phyloP scores from a whole-genome alignment of 805 yeast species.

The Kuraishia floccosa region DNA sequence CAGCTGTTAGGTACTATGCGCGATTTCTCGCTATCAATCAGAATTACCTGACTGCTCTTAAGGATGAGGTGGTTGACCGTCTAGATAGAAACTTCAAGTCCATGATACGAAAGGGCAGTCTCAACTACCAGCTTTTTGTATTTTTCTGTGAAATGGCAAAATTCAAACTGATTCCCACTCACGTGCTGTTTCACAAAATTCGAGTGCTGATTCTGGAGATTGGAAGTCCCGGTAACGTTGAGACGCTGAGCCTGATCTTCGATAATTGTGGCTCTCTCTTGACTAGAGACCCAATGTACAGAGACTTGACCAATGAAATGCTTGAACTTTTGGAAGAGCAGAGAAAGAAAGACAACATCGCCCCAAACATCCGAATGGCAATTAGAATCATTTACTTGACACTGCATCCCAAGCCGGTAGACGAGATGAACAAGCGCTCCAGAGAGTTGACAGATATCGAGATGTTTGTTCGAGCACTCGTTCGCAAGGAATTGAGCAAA shows the following conservation, averaged over 20 bases:
- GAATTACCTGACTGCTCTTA: conserved; percentile 34
- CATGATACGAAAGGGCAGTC: conserved; percentile 39
- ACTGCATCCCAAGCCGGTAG: conserved; percentile 43
- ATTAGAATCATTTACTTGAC: conserved; percentile 43
- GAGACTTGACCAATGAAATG: conserved; percentile 51
- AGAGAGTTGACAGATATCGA: conserved; percentile 28
- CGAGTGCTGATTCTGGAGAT: conserved; percentile 43
- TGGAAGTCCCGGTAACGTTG: conserved; percentile 49
- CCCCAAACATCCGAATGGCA: conserved; percentile 44
- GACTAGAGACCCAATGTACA: conserved; percentile 42
- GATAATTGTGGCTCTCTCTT: conserved; percentile 66
- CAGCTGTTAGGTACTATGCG: conserved; percentile 38
- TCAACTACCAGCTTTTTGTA: conserved; percentile 45
- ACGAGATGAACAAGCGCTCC: conserved; percentile 15
- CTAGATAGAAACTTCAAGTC: conserved; percentile 52
- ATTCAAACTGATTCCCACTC: conserved; percentile 63
- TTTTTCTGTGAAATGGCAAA: conserved; percentile 70
- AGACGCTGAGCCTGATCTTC: conserved; percentile 55
- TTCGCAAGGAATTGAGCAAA: conserved; percentile 37
- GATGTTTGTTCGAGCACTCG: conserved; percentile 33
- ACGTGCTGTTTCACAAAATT: conserved; percentile 63
- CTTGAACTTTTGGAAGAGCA: conserved; percentile 40
- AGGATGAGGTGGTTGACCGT: conserved; percentile 36
- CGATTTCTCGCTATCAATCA: conserved; percentile 60
- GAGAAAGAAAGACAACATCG: conserved; percentile 35